These are phyloP conservation scores for Hirsutella rhossiliensis DNA, from an alignment of 2,329 filamentous ascomycete genomes.

Conservation along the genomic window DNA sequence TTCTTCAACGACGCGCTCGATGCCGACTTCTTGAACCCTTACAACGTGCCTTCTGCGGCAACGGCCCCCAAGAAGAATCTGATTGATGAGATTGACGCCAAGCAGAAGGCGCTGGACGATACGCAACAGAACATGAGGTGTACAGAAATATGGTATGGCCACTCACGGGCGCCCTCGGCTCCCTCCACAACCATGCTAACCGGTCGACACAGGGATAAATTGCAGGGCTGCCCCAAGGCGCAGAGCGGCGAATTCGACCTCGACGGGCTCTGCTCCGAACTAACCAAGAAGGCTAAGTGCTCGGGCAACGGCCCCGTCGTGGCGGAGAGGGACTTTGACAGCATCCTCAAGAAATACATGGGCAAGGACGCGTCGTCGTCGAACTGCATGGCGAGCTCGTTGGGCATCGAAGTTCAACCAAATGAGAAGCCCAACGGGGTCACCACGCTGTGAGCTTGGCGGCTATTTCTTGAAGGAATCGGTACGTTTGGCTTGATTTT, in stretches of 20 bases:
- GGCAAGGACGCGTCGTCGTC: slow-evolving; percentile 27
- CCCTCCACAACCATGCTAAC: not conserved
- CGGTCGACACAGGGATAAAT: slow-evolving; percentile 58
- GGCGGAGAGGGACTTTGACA: slow-evolving; percentile 78
- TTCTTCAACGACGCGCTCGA: slow-evolving; percentile 70
- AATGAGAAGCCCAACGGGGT: slow-evolving; percentile 9
- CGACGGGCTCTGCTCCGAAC: slow-evolving; percentile 81
- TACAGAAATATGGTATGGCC: slow-evolving; percentile 80
- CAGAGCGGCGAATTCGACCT: slow-evolving; percentile 88
- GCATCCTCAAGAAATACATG: slow-evolving; percentile 56
- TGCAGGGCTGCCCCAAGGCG: slow-evolving; percentile 78
- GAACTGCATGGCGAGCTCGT: slow-evolving; percentile 25
- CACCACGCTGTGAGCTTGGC: slow-evolving; percentile 3
- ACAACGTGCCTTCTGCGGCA: slow-evolving; percentile 49
- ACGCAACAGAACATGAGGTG: slow-evolving; percentile 58
- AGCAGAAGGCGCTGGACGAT: slow-evolving; percentile 59
- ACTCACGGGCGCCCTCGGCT: slow-evolving; percentile 25
- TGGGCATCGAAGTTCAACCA: slow-evolving; percentile 44
- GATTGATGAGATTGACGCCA: slow-evolving; percentile 64
- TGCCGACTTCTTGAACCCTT: slow-evolving; percentile 69
- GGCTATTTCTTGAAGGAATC: not conserved
- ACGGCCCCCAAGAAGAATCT: slow-evolving; percentile 51
- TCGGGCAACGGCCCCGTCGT: slow-evolving; percentile 85
- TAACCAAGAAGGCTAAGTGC: slow-evolving; percentile 92
- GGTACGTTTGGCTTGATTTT: too few species aligned